Base-by-base conservation (phyloP, 2,329 filamentous ascomycete species). In the Penicillium brasilianum region DNA sequence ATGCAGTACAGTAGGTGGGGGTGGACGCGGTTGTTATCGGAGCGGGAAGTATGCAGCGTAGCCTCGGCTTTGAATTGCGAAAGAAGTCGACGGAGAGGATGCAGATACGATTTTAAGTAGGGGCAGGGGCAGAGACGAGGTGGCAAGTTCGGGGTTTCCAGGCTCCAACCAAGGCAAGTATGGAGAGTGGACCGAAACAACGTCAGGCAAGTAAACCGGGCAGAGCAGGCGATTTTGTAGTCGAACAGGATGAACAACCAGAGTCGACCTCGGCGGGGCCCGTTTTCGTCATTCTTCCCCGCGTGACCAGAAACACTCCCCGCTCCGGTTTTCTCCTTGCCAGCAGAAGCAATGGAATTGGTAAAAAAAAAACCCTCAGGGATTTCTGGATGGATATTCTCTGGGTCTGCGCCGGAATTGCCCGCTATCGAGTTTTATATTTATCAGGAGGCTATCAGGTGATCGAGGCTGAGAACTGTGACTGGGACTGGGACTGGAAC, bases 151-250 rank as follows among this genome's bases (percentile, higher is more conserved):
- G 20, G n/a, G 36, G 39, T 16, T n/a, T 18, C 49, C 53, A 13
- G 50, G 25, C n/a, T n/a, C 60, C 51, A 13, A 54, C 55, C 44
- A 58, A 53, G 30, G 54, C 57, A 58, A 37, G 52, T 54, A 30
- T 37, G 49, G 18, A 25, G 43, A 39, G 46, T 50, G 39, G 39
- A 55, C 30, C 36, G 16, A 56, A 56, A 60, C 32, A 54, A 56
- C 53, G 53, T 56, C 53, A 56, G 53, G 53, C 30, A 55, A 36
- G 49, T 53, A 61, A 53, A 62, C 56, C 37, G 54, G 36, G 62
- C 60, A 53, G 51, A 14, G 54, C 56, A 36, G 44, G 44, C 57
- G 59, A 59, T 61, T 65, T 67, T 66, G 65, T 69, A 28, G 44
- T 14, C 18, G 48, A 36, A 10, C 16, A 10, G 16, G n/a, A 37